Evolutionary conservation across 176 grass and related monocot species (phyloP).

Genomic region (Metroxylon sagu): DNA sequence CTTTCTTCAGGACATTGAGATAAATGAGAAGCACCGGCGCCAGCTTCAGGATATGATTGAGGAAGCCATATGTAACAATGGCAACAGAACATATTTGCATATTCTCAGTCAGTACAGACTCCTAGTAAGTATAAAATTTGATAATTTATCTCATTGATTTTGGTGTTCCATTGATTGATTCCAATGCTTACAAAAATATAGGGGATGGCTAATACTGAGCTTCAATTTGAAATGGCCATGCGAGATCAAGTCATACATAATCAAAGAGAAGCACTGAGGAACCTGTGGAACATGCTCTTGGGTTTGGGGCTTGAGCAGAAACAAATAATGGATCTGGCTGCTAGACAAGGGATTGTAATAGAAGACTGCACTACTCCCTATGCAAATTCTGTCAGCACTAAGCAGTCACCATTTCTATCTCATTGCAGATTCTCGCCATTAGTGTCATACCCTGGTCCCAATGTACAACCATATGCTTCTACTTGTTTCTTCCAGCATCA

Average conservation of each 20-base stretch:
- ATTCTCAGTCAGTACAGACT: constrained; percentile 98
- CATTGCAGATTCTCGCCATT: constrained; percentile 30
- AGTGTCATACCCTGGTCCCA: constrained; percentile 37
- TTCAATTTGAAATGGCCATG: constrained; percentile 99
- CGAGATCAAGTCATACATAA: constrained; percentile 96
- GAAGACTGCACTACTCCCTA: constrained; percentile 57
- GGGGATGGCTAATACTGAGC: constrained; percentile 83
- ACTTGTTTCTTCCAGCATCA: constrained; percentile 70
- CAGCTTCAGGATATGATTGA: constrained; percentile 96
- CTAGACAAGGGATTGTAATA: constrained; percentile 80
- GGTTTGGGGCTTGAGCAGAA: constrained; percentile 84
- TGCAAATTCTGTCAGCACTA: constrained; percentile 25
- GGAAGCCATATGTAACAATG: constrained; percentile 88
- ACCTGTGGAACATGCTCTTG: constrained; percentile 84
- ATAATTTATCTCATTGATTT: not conserved
- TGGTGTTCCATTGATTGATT: not conserved
- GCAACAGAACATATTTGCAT: constrained; percentile 84
- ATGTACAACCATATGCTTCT: constrained; percentile 25
- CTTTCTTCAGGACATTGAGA: constrained; percentile 64
- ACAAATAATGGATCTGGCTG: constrained; percentile 68
- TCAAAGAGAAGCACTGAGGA: constrained; percentile 77
- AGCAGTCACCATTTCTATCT: constrained; percentile 20
- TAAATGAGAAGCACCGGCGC: constrained; percentile 61
- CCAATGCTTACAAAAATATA: constrained; percentile 8
- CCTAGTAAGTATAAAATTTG: constrained; percentile 60